Conservation (phyloP, 1,139 yeast genomes). For the Yamadazyma epiphylla region DNA sequence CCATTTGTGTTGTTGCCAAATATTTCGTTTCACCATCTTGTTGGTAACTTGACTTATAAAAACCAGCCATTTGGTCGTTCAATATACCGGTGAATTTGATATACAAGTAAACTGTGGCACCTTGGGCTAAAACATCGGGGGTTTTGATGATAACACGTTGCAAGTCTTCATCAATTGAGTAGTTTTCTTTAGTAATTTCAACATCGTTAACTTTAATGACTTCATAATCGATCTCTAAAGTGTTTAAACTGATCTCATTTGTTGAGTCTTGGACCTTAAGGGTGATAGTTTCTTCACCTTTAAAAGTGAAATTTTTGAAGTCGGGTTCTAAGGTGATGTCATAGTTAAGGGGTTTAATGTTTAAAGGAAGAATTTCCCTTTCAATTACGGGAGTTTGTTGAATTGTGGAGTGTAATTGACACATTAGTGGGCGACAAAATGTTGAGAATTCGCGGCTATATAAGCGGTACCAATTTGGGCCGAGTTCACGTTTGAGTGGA, state of each 20-base stretch:
- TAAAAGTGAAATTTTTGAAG: constrained; percentile 65
- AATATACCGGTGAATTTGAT: constrained; percentile 66
- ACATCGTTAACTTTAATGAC: constrained; percentile 45
- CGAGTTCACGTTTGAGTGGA: too few relatives aligned
- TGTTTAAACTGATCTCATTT: constrained; percentile 51
- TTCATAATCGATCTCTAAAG: constrained; percentile 60
- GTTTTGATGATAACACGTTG: constrained; percentile 67
- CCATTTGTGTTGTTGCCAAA: constrained; percentile 84
- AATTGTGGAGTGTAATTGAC: too few relatives aligned
- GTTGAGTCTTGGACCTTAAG: constrained; percentile 58
- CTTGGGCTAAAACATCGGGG: constrained; percentile 42
- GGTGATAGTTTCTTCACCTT: constrained; percentile 63
- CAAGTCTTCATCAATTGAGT: constrained; percentile 41
- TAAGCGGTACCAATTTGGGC: too few relatives aligned
- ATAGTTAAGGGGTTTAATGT: constrained; percentile 72
- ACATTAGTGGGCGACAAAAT: too few relatives aligned
- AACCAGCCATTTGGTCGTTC: constrained; percentile 84
- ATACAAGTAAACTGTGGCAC: constrained; percentile 40
- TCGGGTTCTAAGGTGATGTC: constrained; percentile 70
- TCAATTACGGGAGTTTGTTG: too few relatives aligned
- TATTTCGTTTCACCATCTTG: constrained; percentile 58
- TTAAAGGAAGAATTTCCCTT: constrained; percentile 68
- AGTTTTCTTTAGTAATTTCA: constrained; percentile 24
- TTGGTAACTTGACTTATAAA: constrained; percentile 70
- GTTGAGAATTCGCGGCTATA: too few relatives aligned